A percentile compares a stretch with the other conserved stretches of the same genome.
Conservation (phyloP, 441 rosid species). For the Flueggea neowawraea region DNA sequence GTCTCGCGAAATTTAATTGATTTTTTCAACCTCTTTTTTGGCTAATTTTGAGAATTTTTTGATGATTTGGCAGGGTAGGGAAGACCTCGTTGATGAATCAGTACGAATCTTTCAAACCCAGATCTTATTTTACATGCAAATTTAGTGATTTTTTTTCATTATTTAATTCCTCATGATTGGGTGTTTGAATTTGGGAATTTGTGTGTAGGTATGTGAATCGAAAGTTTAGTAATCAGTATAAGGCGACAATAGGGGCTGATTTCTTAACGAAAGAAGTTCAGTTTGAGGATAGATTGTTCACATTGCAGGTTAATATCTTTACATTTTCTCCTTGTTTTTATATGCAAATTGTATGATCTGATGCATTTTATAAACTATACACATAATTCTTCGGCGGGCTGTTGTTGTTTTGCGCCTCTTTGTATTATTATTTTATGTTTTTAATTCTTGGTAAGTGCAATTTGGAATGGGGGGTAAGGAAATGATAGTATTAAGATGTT, state of each 20-base stretch:
- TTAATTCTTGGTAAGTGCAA: no score
- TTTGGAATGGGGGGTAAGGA: no score
- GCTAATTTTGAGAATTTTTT: not conserved
- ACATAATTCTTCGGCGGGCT: no score
- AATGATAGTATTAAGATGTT: no score
- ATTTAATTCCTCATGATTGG: not conserved
- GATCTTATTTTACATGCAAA: constrained; percentile 14
- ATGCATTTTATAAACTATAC: no score
- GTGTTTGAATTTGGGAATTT: constrained; percentile 1
- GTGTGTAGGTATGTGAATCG: constrained; percentile 72
- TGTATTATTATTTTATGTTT: no score
- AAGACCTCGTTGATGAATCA: constrained; percentile 91
- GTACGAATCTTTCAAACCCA: constrained; percentile 34
- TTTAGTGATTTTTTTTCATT: not conserved
- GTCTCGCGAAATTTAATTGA: not conserved
- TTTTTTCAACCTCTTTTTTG: not conserved
- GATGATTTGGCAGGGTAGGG: constrained; percentile 54
- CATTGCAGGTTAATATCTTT: constrained; percentile 58
- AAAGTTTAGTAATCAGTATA: constrained; percentile 88
- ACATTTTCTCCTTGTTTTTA: not conserved
- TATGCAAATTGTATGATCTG: no score
- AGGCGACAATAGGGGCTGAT: constrained; percentile 81
- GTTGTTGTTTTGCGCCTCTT: no score
- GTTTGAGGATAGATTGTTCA: constrained; percentile 80
- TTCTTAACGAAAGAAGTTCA: constrained; percentile 81